phyloP scores from a whole-genome alignment of 2,329 filamentous ascomycete genomes.

The Curvularia sp. region DNA sequence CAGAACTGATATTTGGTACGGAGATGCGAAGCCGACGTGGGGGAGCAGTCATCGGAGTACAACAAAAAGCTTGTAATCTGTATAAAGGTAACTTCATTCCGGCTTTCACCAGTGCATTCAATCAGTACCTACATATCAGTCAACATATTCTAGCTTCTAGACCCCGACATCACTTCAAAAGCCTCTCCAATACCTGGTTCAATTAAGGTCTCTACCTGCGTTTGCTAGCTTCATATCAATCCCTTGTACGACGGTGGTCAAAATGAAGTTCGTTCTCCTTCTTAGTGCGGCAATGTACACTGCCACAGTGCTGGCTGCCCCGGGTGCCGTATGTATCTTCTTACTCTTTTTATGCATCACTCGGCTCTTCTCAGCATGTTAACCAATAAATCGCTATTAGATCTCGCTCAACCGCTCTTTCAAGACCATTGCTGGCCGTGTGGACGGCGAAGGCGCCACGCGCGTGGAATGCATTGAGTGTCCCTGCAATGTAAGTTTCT shows the following conservation, averaged over 20 bases:
- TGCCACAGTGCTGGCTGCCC: conserved; percentile 11
- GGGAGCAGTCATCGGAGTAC: not conserved
- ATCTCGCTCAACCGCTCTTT: conserved; percentile 14
- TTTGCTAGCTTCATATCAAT: not conserved
- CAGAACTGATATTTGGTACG: not conserved
- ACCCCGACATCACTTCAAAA: not conserved
- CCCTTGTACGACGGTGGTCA: not conserved
- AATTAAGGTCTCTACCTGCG: not conserved
- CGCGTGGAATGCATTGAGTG: conserved; percentile 16
- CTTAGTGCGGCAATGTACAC: conserved; percentile 8
- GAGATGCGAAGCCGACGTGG: not conserved
- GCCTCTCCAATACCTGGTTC: not conserved
- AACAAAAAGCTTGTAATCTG: not conserved
- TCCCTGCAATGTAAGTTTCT: conserved; percentile 9
- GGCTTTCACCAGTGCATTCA: not conserved
- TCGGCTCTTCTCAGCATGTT: not conserved
- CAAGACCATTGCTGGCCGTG: conserved; percentile 6
- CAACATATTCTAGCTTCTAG: not conserved
- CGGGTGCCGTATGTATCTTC: conserved; percentile 5
- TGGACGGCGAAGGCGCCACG: not conserved
- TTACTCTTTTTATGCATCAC: not conserved
- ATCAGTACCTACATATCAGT: not conserved
- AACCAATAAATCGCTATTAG: not conserved
- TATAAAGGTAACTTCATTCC: not conserved
- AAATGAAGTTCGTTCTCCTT: conserved; percentile 14